A percentile compares a stretch with the other conserved stretches of the same genome.
These are phyloP conservation scores for Cucumis hystrix DNA, from an alignment of 306 rosid genomes.

Conservation along the genomic window DNA sequence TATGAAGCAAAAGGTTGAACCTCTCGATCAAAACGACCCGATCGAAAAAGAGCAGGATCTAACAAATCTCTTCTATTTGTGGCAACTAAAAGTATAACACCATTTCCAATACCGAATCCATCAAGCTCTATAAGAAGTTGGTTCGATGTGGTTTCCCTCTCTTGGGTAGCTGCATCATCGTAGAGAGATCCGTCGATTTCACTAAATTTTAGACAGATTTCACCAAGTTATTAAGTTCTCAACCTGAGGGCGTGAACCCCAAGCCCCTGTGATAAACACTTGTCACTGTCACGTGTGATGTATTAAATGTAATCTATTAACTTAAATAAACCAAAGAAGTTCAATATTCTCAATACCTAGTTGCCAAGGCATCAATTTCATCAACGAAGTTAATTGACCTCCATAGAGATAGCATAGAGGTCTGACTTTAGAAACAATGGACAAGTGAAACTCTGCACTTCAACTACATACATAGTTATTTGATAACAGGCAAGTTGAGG, in stretches of 20 bases:
- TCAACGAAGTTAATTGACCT: conserved; percentile 97
- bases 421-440: neutral
- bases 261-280: neutral
- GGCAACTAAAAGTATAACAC: conserved; percentile 92
- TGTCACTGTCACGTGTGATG: neutral
- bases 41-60: conserved; percentile 98
- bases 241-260: neutral
- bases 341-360: conserved; percentile 34
- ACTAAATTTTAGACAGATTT: neutral
- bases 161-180: conserved; percentile 94
- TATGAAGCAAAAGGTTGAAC: conserved; percentile 30
- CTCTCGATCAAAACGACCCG: conserved; percentile 99
- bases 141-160: conserved; percentile 96
- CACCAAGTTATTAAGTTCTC: neutral
- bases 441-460: neutral
- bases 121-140: conserved; percentile 95
- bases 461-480: neutral
- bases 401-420: conserved; percentile 21
- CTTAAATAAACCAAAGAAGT: neutral
- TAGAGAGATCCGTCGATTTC: conserved; percentile 53
- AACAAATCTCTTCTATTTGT: conserved; percentile 93
- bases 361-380: conserved; percentile 96
- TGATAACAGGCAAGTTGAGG: neutral
- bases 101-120: conserved; percentile 98
- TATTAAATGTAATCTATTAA: neutral